phyloP scores from a whole-genome alignment of 2,329 filamentous ascomycete genomes.

The Venturia effusa region DNA sequence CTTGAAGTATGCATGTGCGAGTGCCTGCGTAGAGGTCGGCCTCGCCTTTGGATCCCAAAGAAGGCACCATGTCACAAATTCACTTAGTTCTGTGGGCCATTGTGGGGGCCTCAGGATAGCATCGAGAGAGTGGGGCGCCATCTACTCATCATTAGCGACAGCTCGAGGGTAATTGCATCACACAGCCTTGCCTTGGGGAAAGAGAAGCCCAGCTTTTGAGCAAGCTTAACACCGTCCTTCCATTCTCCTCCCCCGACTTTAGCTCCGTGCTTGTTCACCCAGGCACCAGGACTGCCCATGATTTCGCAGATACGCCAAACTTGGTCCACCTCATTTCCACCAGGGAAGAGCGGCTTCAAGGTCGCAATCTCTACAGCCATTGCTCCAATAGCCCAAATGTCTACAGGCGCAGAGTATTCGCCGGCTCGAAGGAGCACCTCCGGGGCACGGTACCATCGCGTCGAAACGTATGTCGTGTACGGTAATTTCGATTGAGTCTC shows the following conservation, averaged over 20 bases:
- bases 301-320: slow-evolving; percentile 99
- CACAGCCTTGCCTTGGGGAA: slow-evolving; percentile 61
- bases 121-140: slow-evolving; percentile 95
- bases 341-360: slow-evolving; percentile 90
- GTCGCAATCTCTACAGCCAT: slow-evolving; percentile 99
- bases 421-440: slow-evolving; percentile 89
- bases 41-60: slow-evolving; percentile 96
- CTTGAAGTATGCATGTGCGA: slow-evolving; percentile 87
- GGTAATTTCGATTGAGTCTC: slow-evolving; percentile 94
- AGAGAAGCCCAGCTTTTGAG: slow-evolving; percentile 93
- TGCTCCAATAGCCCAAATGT: slow-evolving; percentile 96
- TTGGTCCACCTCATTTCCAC: slow-evolving; percentile 96
- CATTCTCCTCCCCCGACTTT: slow-evolving; percentile 93
- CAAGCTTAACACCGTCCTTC: slow-evolving; percentile 86
- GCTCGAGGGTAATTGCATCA: not conserved
- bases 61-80: slow-evolving; percentile 96
- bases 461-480: slow-evolving; percentile 97
- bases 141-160: slow-evolving; percentile 38
- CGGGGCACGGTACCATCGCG: slow-evolving; percentile 87
- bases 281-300: slow-evolving; percentile 97
- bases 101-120: slow-evolving; percentile 82
- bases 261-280: slow-evolving; percentile 84
- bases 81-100: slow-evolving; percentile 77
- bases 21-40: slow-evolving; percentile 85
- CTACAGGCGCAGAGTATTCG: slow-evolving; percentile 93